Evolutionary conservation across 2,329 filamentous ascomycete species (phyloP), one percentile per base, ranked within the genome.

Genomic region (Pseudocercospora eumusae): DNA sequence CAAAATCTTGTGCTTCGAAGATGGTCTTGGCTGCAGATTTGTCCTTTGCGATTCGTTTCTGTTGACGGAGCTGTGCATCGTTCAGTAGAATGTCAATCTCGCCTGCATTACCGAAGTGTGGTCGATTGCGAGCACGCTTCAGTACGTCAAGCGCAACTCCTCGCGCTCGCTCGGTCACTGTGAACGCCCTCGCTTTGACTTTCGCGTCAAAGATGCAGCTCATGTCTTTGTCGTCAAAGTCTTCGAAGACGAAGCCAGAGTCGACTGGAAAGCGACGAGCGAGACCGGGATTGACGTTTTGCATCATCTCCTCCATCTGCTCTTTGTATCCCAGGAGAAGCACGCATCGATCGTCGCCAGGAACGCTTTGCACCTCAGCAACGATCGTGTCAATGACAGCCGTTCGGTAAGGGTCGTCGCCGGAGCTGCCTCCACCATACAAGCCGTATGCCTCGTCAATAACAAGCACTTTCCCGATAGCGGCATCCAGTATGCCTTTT

Each of bases 361-460:
- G 84, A 36, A 36, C 33, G 33, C 15, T 36, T n/a, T 36, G 33
- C 33, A 36, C 33, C 33, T 36, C 33, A 36, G 33, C 33, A 7
- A 36, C 33, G 13, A 36, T 36, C 13, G 33, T 36, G 13, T 36
- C 33, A n/a, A 36, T 36, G 33, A 36, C 33, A 36, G 33, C 33
- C 3, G 33, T 36, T 36, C 33, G 2, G 33, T 36, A 36, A 0
- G 65, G 62, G 66, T 86, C 82, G 66, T 86, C 82, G 1, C 75
- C 71, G 69, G 66, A n/a, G 68, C 69, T 0, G 70, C 73, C 6
- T 73, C 72, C 0, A 77, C 78, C 74, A 50, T 81, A 83, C 0
- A 93, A 79, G 33, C 86, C 85, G 65, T 93, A 93, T 0, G 90
- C 90, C 70, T 95, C 90, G 64, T 93, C 90, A 2, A 93, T 92